Evolutionary conservation across 352 stramenopile species (phyloP).

Genomic region (Achlya hypogyna): DNA sequence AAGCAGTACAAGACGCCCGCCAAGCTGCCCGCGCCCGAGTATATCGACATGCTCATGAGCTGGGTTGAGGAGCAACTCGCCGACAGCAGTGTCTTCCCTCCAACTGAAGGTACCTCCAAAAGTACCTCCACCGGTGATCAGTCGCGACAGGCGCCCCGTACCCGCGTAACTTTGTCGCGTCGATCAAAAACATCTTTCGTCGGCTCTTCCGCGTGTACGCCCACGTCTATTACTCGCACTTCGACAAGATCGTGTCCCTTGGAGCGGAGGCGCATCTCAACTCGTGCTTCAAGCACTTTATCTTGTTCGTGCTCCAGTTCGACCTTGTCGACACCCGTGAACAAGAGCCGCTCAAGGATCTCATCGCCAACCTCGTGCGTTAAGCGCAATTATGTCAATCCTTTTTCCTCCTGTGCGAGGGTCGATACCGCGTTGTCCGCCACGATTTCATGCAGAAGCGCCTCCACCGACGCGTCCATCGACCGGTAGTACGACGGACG

Average conservation of each 20-base stretch:
- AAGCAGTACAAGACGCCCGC: slow-evolving; percentile 60
- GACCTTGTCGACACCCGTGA: slow-evolving; percentile 90
- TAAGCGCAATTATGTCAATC: no score
- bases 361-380: slow-evolving; percentile 87
- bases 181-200: slow-evolving; percentile 91
- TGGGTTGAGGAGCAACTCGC: slow-evolving; percentile 87
- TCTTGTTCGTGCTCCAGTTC: slow-evolving; percentile 94
- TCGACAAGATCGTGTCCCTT: slow-evolving; percentile 90
- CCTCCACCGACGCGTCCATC: background rate
- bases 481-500: background rate
- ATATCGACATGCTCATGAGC: slow-evolving; percentile 88
- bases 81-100: slow-evolving; percentile 69
- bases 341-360: slow-evolving; percentile 89
- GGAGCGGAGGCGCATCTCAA: slow-evolving; percentile 95
- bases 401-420: background rate
- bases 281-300: slow-evolving; percentile 98
- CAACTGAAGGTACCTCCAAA: slow-evolving; percentile 28
- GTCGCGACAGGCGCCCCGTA: slow-evolving; percentile 38
- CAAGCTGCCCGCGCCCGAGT: slow-evolving; percentile 74
- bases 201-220: slow-evolving; percentile 95
- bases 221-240: slow-evolving; percentile 96
- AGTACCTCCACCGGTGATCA: background rate
- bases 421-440: background rate
- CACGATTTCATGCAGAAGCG: background rate
- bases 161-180: slow-evolving; percentile 69